Base-by-base conservation (phyloP, 2,329 filamentous ascomycete species). In the Orbilia blumenaviensis region DNA sequence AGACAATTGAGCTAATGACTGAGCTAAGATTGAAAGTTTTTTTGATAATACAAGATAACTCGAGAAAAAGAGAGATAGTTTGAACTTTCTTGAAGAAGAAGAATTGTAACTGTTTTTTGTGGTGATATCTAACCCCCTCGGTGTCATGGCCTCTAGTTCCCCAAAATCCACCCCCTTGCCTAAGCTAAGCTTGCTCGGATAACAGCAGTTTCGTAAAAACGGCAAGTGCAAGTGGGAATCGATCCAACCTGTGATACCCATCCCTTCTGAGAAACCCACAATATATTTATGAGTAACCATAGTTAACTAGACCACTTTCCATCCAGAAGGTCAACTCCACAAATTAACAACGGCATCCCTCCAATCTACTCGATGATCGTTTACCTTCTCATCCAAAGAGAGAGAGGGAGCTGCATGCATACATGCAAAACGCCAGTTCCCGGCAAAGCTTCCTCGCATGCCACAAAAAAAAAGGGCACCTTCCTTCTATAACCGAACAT, bases 401-500 rank as follows among this genome's bases (percentile, higher is more conserved):
- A n/a, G n/a, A n/a, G n/a, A n/a, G n/a, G n/a, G n/a, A n/a, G n/a
- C n/a, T n/a, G n/a, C n/a, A n/a, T n/a, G n/a, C n/a, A n/a, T n/a
- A n/a, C n/a, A n/a, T n/a, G n/a, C n/a, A n/a, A n/a, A n/a, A n/a
- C n/a, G n/a, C n/a, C n/a, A n/a, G n/a, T n/a, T n/a, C n/a, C n/a
- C n/a, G 12, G 41, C 41, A 18, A 44, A 14, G 12, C 25, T 14
- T 32, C 62, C 62, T 1, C 2, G 18, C 8, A n/a, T 41, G 2
- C 18, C 42, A 12, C 48, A 66, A n/a, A n/a, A n/a, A n/a, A n/a
- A n/a, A n/a, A n/a, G n/a, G n/a, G n/a, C n/a, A n/a, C n/a, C n/a
- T n/a, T n/a, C 66, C 66, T 71, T 60, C 66, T 60, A n/a, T n/a
- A 66, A 60, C 46, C 38, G 41, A 41, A 66, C 29, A 34, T 5